Conservation (phyloP, 1,284 basidiomycete genomes). For the Leccinum huronense region DNA sequence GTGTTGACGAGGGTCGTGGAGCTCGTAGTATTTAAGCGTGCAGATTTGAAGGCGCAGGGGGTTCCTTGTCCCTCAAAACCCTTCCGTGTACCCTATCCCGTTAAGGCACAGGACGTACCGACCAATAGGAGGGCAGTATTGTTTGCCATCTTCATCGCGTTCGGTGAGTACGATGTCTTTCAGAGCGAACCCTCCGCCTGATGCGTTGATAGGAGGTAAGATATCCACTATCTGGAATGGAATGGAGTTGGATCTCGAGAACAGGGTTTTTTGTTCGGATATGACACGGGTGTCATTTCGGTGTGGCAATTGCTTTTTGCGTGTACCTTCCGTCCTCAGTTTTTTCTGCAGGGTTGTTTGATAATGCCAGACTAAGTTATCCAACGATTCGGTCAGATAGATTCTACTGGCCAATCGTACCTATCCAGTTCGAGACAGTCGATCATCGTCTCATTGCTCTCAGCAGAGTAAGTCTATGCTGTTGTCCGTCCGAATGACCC, state of each 20-base stretch:
- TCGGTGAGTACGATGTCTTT: slow-evolving; percentile 33
- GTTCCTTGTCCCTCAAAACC: not conserved
- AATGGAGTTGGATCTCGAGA: slow-evolving; percentile 1
- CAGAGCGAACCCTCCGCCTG: slow-evolving; percentile 20
- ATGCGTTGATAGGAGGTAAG: slow-evolving; percentile 17
- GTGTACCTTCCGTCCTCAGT: slow-evolving; percentile 2
- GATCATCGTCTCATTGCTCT: slow-evolving; percentile 77
- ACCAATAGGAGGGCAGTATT: slow-evolving; percentile 56
- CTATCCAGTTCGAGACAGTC: slow-evolving; percentile 65
- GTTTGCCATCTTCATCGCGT: slow-evolving; percentile 61
- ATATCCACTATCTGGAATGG: not conserved
- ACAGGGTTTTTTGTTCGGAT: slow-evolving; percentile 62
- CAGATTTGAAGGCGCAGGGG: not conserved
- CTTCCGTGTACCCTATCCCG: slow-evolving; percentile 5
- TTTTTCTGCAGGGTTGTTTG: slow-evolving; percentile 60
- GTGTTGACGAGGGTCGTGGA: not conserved
- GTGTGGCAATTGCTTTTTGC: slow-evolving; percentile 28
- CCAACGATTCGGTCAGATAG: slow-evolving; percentile 59
- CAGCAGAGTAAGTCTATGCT: slow-evolving; percentile 56
- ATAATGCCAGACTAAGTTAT: slow-evolving; percentile 76
- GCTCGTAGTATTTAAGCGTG: slow-evolving; percentile 17
- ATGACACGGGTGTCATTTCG: slow-evolving; percentile 71
- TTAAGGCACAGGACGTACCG: slow-evolving; percentile 42
- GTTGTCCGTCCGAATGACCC: not conserved
- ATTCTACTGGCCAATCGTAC: slow-evolving; percentile 48